Percentiles rank a stretch among this genome's conserved stretches.
These are phyloP conservation scores for Cryphonectria radicalis DNA, from an alignment of 2,329 filamentous ascomycete genomes.

Conservation along the genomic window DNA sequence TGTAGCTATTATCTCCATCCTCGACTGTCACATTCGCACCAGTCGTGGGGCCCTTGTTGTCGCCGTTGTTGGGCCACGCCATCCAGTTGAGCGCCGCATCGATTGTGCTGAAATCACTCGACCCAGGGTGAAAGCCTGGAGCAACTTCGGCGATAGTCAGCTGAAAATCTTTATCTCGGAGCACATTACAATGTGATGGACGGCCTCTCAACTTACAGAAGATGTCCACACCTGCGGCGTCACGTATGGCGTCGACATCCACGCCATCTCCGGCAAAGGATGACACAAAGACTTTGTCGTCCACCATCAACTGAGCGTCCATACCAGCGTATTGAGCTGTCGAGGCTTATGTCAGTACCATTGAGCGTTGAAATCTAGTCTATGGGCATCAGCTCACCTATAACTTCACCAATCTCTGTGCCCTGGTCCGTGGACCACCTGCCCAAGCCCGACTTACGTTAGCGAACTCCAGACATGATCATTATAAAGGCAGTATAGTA, in stretches of 20 bases:
- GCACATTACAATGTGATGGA: neutral
- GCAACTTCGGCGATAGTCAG: constrained; percentile 33
- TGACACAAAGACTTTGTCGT: constrained; percentile 55
- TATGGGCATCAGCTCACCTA: constrained; percentile 32
- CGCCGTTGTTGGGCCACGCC: constrained; percentile 50
- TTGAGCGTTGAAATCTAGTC: neutral
- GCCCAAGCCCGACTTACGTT: constrained; percentile 38
- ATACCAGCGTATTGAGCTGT: constrained; percentile 46
- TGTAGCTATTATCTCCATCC: constrained; percentile 42
- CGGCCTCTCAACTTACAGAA: constrained; percentile 41
- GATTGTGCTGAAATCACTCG: constrained; percentile 42
- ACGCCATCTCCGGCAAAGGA: constrained; percentile 56
- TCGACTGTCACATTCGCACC: constrained; percentile 46
- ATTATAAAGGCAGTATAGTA: neutral
- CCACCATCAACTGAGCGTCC: constrained; percentile 53
- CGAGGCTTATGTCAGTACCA: neutral
- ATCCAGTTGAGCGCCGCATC: constrained; percentile 48
- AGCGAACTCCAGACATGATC: neutral
- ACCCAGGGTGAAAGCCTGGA: constrained; percentile 53
- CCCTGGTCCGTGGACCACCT: constrained; percentile 47
- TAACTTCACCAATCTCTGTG: constrained; percentile 47
- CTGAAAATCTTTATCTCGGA: neutral
- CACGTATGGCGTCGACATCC: constrained; percentile 46
- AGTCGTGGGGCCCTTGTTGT: constrained; percentile 53
- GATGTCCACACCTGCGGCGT: constrained; percentile 48